These are phyloP conservation scores for Stellera chamaejasme DNA, from an alignment of 345 rosid genomes.

Conservation along the genomic window DNA sequence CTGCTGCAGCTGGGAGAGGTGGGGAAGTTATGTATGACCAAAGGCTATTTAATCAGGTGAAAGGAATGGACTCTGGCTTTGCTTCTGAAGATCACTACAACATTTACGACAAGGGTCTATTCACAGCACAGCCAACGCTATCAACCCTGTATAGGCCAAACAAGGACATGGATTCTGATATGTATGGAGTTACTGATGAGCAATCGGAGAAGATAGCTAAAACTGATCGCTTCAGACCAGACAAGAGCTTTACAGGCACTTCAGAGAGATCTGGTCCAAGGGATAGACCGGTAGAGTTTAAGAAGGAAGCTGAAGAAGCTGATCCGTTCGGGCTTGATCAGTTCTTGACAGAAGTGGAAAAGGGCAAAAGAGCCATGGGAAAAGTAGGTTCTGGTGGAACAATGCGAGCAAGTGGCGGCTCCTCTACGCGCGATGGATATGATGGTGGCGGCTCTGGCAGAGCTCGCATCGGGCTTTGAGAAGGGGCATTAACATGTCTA, in stretches of 20 bases:
- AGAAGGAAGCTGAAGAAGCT: conserved; percentile 71
- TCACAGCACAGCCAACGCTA: conserved; percentile 81
- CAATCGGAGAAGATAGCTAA: conserved; percentile 73
- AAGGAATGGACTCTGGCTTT: conserved; percentile 98
- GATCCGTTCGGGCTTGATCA: conserved; percentile 93
- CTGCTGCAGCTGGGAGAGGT: conserved; percentile 65
- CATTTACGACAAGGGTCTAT: conserved; percentile 81
- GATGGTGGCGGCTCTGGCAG: conserved; percentile 80
- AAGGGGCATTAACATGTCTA: conserved; percentile 33
- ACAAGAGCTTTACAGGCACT: conserved; percentile 66
- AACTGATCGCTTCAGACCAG: conserved; percentile 86
- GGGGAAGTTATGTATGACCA: conserved; percentile 96
- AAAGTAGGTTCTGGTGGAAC: conserved; percentile 82
- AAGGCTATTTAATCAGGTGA: conserved; percentile 88
- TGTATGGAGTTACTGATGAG: conserved; percentile 81
- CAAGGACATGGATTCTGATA: conserved; percentile 72
- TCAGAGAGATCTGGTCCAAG: conserved; percentile 64
- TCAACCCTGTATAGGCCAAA: conserved; percentile 80
- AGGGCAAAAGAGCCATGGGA: conserved; percentile 77
- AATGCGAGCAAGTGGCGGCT: conserved; percentile 86
- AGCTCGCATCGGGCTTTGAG: conserved; percentile 78
- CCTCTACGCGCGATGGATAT: conserved; percentile 70
- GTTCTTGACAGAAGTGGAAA: conserved; percentile 72
- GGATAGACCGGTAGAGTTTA: conserved; percentile 84
- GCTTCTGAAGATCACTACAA: conserved; percentile 93